Evolutionary conservation across 805 yeast species (phyloP), one percentile per base, ranked within the genome.

Genomic region (Starmerella apicola): DNA sequence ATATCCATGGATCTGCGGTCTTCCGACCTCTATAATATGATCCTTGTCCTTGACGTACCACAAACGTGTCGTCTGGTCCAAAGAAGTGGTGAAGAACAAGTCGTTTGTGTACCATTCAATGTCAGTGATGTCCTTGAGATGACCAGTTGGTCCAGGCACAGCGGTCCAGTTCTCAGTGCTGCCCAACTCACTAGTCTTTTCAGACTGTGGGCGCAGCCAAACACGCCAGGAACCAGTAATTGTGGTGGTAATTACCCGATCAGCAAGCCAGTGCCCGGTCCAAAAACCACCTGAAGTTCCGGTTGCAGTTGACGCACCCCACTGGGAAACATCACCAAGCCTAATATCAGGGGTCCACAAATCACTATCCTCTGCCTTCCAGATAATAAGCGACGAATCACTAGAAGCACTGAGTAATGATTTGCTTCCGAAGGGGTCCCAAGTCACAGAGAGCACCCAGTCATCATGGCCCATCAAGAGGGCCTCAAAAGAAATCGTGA

Each of bases 1-100:
- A 56, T 84, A 91, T 7, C 99, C 99, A 59, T 91, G 99, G 47
- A 91, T 91, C 59, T 91, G 99, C 0, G 98, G 97, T 51, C 99
- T 72, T 1, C 95, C 83, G 59, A 91, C 78, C 58, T 91, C 99
- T 55, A 78, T 79, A 94, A 95, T 43, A 2, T 21, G 16, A 7
- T 33, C 36, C 0, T 49, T 41, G 34, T 67, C 59, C 15, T 39
- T 41, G 17, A 54, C 42, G 0, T 94, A 76, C 59, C 70, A 79
- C 19, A 91, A 57, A 52, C 98, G 69, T 0, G 97, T 83, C 0
- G 99, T 91, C 61, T 91, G 97, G 57, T 91, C 99, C 32, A 81
- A 61, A 0, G 96, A 85, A 0, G 95, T 84, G 0, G 83, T 65
- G 40, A 81, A 60, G 22, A 85, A 59, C 53, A 78, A 80, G 5